Percentiles rank a stretch among this genome's conserved stretches.
These are phyloP conservation scores for Sarocladiaceae sp. DNA, from an alignment of 2,329 filamentous ascomycete species.

Conservation along the genomic window DNA sequence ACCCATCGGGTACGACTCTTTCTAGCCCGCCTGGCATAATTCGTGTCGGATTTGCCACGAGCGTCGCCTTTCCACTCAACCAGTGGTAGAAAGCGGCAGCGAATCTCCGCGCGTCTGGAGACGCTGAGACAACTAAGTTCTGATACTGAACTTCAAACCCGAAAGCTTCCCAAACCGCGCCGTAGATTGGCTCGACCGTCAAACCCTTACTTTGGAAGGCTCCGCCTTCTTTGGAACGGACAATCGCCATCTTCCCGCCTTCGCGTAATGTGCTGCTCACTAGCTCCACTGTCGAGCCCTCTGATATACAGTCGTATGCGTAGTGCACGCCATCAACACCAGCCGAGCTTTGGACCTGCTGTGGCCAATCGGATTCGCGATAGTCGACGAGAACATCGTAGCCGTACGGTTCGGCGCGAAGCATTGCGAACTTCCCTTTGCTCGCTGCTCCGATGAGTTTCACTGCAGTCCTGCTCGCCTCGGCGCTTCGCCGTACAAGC, in stretches of 20 bases:
- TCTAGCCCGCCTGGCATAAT: constrained; percentile 27
- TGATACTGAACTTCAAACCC: constrained; percentile 35
- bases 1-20: constrained; percentile 21
- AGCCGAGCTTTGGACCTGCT: constrained; percentile 21
- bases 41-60: constrained; percentile 26
- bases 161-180: constrained; percentile 38
- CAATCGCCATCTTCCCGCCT: constrained; percentile 20
- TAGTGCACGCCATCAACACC: constrained; percentile 26
- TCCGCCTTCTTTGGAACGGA: constrained; percentile 19
- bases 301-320: constrained; percentile 35
- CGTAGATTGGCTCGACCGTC: constrained; percentile 29
- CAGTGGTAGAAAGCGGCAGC: constrained; percentile 32
- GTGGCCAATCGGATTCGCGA: constrained; percentile 26
- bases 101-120: constrained; percentile 21
- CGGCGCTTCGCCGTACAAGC: constrained; percentile 17
- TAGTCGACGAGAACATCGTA: constrained; percentile 37
- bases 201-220: constrained; percentile 20
- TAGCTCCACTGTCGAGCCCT: constrained; percentile 29
- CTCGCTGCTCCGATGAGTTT: constrained; percentile 26
- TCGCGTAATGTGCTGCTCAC: constrained; percentile 21
- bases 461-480: constrained; percentile 11
- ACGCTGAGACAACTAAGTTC: constrained; percentile 14
- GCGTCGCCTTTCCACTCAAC: constrained; percentile 17
- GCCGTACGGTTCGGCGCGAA: constrained; percentile 27
- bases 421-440: constrained; percentile 17